phyloP scores from a whole-genome alignment of 2,329 filamentous ascomycete genomes.

The Aspergillus pseudoglaucus region DNA sequence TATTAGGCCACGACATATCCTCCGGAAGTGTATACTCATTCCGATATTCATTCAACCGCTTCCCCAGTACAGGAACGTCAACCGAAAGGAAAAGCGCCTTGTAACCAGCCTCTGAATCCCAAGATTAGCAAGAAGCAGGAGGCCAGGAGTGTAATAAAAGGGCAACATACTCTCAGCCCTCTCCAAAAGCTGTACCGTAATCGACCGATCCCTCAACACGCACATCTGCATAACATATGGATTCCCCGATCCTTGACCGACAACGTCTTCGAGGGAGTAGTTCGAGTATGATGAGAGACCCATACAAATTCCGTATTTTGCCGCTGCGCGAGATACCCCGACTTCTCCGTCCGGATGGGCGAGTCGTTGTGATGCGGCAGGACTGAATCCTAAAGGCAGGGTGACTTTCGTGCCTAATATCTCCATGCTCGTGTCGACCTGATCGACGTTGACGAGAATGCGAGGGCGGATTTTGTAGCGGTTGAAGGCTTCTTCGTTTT shows the following conservation, averaged over 20 bases:
- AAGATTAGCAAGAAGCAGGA: too few species aligned
- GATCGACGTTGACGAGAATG: slow-evolving; percentile 39
- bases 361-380: slow-evolving; percentile 48
- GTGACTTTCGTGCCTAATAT: slow-evolving; percentile 40
- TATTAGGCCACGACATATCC: slow-evolving; percentile 40
- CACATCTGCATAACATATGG: slow-evolving; percentile 52
- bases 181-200: slow-evolving; percentile 37
- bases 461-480: slow-evolving; percentile 46
- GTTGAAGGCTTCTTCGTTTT: slow-evolving; percentile 49
- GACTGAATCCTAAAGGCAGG: slow-evolving; percentile 50
- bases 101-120: slow-evolving; percentile 46
- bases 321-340: slow-evolving; percentile 44
- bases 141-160: too few species aligned
- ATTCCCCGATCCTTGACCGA: slow-evolving; percentile 33
- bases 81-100: slow-evolving; percentile 51
- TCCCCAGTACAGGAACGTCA: slow-evolving; percentile 49
- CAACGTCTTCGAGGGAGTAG: slow-evolving; percentile 42
- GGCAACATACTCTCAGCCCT: slow-evolving; percentile 36
- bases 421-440: slow-evolving; percentile 39
- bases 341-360: slow-evolving; percentile 49
- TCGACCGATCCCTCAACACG: slow-evolving; percentile 44
- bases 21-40: slow-evolving; percentile 47
- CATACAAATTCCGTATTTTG: slow-evolving; percentile 40
- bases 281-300: slow-evolving; percentile 45
- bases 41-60: slow-evolving; percentile 48